Evolutionary conservation across 2,329 filamentous ascomycete species (phyloP).

Genomic region (Cercospora sp.): DNA sequence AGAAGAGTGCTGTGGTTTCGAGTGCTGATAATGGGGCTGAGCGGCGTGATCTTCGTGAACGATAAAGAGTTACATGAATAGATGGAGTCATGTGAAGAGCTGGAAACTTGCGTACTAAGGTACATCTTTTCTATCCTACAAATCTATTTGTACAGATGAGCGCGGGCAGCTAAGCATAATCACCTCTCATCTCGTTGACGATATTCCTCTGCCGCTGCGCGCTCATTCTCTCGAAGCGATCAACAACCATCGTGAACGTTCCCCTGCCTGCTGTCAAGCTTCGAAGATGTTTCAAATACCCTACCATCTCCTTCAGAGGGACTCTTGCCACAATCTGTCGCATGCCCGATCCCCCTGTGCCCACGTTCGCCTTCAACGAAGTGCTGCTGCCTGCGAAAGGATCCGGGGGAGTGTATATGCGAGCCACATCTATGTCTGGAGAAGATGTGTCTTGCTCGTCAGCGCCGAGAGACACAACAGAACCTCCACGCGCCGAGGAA

Average conservation of each 20-base stretch:
- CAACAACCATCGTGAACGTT: slow-evolving; percentile 73
- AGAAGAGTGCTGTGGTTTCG: background rate
- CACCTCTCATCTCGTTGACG: slow-evolving; percentile 43
- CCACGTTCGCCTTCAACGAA: slow-evolving; percentile 16
- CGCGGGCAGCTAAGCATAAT: slow-evolving; percentile 22
- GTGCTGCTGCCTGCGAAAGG: slow-evolving; percentile 59
- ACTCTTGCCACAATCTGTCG: slow-evolving; percentile 77
- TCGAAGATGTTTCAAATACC: slow-evolving; percentile 84
- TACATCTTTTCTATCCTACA: background rate
- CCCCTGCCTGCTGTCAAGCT: slow-evolving; percentile 85
- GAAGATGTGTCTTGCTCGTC: slow-evolving; percentile 26
- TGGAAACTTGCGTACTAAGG: background rate
- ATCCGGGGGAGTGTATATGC: slow-evolving; percentile 85
- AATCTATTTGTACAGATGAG: background rate
- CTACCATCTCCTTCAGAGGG: slow-evolving; percentile 93
- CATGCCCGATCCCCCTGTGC: slow-evolving; percentile 23
- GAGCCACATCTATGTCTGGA: slow-evolving; percentile 64
- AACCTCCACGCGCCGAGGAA: slow-evolving; percentile 69
- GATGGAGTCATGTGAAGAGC: background rate
- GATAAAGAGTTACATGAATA: background rate
- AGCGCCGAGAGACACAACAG: slow-evolving; percentile 69
- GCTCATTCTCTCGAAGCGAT: slow-evolving; percentile 69
- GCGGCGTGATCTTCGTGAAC: background rate
- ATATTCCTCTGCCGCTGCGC: slow-evolving; percentile 61
- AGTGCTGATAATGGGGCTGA: background rate